These are phyloP conservation scores for Platismatia glauca DNA, from an alignment of 495 filamentous ascomycete species.

Conservation along the genomic window DNA sequence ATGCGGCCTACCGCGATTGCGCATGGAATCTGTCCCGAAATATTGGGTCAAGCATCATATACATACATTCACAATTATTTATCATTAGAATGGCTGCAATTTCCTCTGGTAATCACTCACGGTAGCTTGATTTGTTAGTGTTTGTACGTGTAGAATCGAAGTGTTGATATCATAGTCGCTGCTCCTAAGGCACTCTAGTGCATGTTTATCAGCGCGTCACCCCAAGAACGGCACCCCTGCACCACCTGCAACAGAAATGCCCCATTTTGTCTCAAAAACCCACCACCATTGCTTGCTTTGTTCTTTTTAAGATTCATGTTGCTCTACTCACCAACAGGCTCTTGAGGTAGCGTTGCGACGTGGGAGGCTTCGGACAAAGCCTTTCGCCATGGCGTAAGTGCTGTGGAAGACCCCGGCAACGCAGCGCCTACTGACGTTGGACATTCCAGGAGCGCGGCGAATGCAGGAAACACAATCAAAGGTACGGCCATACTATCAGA, in stretches of 20 bases:
- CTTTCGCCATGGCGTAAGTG: slow-evolving; percentile 22
- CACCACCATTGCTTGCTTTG: neutral
- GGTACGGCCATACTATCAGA: slow-evolving; percentile 36
- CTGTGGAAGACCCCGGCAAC: slow-evolving; percentile 7
- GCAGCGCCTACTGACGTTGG: slow-evolving; percentile 18
- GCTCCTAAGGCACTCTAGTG: neutral
- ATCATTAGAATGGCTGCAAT: no score
- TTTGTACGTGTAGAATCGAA: neutral
- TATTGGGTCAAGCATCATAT: neutral
- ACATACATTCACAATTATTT: neutral
- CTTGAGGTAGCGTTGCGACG: neutral
- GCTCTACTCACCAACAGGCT: neutral
- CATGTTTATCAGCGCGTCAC: slow-evolving; percentile 11
- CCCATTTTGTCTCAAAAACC: neutral
- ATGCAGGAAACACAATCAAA: slow-evolving; percentile 60
- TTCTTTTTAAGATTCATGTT: neutral
- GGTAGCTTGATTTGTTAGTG: no score
- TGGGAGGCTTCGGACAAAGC: neutral
- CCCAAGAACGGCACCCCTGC: slow-evolving; percentile 4
- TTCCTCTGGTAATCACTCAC: no score
- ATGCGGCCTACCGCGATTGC: neutral
- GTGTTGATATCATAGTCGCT: slow-evolving; percentile 1
- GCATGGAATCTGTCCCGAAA: neutral
- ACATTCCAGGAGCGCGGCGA: slow-evolving; percentile 27
- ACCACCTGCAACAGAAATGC: neutral